Evolutionary conservation across 208 protist species (phyloP).

Genomic region (Leishmania lainsoni): DNA sequence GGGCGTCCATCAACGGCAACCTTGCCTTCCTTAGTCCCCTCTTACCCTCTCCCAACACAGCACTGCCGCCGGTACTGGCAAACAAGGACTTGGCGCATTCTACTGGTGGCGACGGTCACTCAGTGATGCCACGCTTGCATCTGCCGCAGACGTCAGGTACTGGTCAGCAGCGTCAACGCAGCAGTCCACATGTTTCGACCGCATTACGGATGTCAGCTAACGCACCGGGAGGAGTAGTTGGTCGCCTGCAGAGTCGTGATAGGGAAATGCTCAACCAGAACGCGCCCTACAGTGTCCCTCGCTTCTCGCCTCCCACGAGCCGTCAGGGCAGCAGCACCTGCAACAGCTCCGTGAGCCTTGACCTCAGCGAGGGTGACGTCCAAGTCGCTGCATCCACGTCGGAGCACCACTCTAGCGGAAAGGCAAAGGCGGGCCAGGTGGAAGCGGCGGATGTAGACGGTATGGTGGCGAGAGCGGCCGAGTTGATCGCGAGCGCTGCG

Average conservation of each 20-base stretch:
- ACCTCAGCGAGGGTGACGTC: not conserved
- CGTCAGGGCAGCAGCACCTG: not conserved
- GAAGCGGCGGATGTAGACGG: not conserved
- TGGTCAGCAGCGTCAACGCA: not conserved
- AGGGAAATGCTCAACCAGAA: not conserved
- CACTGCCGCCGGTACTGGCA: not conserved
- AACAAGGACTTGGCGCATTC: not conserved
- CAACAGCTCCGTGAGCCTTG: not conserved
- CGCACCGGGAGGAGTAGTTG: not conserved
- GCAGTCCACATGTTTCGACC: not conserved
- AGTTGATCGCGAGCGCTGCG: conserved; percentile 8
- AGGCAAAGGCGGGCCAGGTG: not conserved
- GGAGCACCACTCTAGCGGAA: not conserved
- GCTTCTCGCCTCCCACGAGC: not conserved
- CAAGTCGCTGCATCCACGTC: no score
- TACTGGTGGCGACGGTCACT: not conserved
- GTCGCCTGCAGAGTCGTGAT: not conserved
- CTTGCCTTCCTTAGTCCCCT: not conserved
- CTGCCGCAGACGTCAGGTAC: not conserved
- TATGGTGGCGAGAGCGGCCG: conserved; percentile 15
- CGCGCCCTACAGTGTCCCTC: not conserved
- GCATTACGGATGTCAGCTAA: not conserved
- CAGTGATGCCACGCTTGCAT: not conserved
- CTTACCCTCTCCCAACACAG: not conserved
- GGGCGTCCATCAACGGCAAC: not conserved